Base-by-base conservation (phyloP, 2,329 filamentous ascomycete species). In the Ascomycota sp. region DNA sequence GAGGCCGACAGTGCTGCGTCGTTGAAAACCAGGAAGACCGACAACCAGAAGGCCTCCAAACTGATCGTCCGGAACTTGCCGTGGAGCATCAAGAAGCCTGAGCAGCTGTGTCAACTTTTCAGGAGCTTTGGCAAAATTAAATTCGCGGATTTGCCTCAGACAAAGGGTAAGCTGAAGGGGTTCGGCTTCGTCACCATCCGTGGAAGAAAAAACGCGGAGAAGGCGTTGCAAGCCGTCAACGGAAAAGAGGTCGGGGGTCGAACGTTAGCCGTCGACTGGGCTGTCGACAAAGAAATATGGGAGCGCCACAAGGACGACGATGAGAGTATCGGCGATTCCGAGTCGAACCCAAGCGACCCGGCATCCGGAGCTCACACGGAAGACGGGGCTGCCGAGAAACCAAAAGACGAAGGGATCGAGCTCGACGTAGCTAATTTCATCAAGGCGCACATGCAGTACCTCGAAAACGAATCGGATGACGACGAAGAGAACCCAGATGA, bases 151-250 rank as follows among this genome's bases (percentile, higher is more conserved):
- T 59, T 98, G 34, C 91, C 91, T 2, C 81, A 80, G 46, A 68
- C 74, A 44, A 77, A 76, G 40, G 68, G 68, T 12, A 75, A 72
- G 49, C 68, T 92, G 40, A 68, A 79, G 38, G 89, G 89, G 0
- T 98, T 95, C 47, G 89, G 84, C 6, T 93, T 98, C 47, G 74
- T 98, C 38, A 77, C 86, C 9, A 65, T 98, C 53, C 68, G 84
- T 38, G 82, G 84, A 30, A 74, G 67, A 47, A 86, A 83, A 56
- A 92, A 95, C 53, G 86, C 89, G 0, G 80, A 95, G 53, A 82
- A 74, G 51, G 89, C 89, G 2, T 63, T 98, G 37, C 72, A 76
- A 38, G 72, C 66, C 16, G 62, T 95, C 43, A 98, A 95, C 54
- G 89, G 86, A 37, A 93, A 81, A 51, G 71, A 78, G 39, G 66